Percentiles rank a stretch among this genome's conserved stretches.
phyloP scores from a whole-genome alignment of 352 stramenopile genomes.

The Phytophthora cactorum region DNA sequence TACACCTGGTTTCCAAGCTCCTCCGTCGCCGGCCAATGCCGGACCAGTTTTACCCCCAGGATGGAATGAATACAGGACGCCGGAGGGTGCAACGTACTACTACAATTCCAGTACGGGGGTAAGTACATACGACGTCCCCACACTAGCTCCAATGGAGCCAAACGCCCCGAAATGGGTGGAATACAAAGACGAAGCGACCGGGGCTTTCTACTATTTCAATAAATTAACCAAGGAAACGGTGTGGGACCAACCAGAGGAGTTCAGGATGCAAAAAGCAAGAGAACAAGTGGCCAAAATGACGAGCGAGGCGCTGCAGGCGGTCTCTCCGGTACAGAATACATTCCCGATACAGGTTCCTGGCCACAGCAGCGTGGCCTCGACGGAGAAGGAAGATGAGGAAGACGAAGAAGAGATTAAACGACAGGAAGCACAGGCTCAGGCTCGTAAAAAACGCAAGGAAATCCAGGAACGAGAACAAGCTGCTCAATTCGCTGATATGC shows the following conservation, averaged over 20 bases:
- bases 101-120: slow-evolving; percentile 65
- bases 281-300: slow-evolving; percentile 78
- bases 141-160: neutral
- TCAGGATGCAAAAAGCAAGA: slow-evolving; percentile 74
- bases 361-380: slow-evolving; percentile 8
- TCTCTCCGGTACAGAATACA: slow-evolving; percentile 3
- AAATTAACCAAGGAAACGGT: slow-evolving; percentile 72
- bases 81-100: slow-evolving; percentile 65
- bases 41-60: slow-evolving; percentile 41
- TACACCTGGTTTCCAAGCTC: slow-evolving; percentile 23
- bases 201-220: slow-evolving; percentile 86
- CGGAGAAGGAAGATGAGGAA: slow-evolving; percentile 38
- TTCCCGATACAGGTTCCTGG: slow-evolving; percentile 11
- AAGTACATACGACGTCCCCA: slow-evolving; percentile 64
- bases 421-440: slow-evolving; percentile 28
- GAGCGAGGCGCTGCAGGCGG: slow-evolving; percentile 28
- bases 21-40: slow-evolving; percentile 19
- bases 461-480: slow-evolving; percentile 48
- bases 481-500: slow-evolving; percentile 55
- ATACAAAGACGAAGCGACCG: slow-evolving; percentile 77
- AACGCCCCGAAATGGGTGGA: slow-evolving; percentile 60
- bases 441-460: slow-evolving; percentile 50
- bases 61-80: slow-evolving; percentile 69
- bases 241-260: slow-evolving; percentile 85
- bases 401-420: slow-evolving; percentile 38